phyloP scores from a whole-genome alignment of 306 rosid species.

The Cucumis hystrix region DNA sequence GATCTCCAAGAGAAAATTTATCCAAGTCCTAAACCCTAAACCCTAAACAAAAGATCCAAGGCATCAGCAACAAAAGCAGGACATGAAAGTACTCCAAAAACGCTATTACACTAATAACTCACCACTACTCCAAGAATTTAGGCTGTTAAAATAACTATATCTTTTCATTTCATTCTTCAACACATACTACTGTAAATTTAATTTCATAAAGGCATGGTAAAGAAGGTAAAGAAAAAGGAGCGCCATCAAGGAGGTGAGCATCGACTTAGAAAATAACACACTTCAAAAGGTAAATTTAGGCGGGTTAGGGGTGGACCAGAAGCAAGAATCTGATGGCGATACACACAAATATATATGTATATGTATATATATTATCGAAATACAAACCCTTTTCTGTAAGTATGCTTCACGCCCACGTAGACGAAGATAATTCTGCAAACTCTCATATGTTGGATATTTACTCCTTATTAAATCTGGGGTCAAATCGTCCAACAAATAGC shows the following conservation, averaged over 20 bases:
- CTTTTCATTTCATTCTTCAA: not conserved
- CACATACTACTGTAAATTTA: not conserved
- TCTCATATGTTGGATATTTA: conserved; percentile 49
- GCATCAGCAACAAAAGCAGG: no score
- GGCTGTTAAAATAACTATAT: not conserved
- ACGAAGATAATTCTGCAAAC: conserved; percentile 55
- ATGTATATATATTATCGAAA: not conserved
- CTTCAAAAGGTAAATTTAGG: not conserved
- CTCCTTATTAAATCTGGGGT: conserved; percentile 60
- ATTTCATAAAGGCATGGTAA: not conserved
- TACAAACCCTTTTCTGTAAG: conserved; percentile 66
- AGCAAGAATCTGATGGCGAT: not conserved
- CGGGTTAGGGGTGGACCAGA: not conserved
- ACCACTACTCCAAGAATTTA: not conserved
- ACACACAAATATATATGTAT: not conserved
- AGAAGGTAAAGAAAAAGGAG: not conserved
- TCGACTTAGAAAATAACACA: not conserved
- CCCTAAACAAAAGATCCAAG: no score
- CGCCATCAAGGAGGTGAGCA: not conserved
- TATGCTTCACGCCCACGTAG: conserved; percentile 79
- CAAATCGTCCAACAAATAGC: conserved; percentile 82
- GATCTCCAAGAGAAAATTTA: no score
- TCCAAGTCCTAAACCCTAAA: no score
- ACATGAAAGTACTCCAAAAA: not conserved
- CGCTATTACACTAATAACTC: not conserved